Percentiles rank a stretch among this genome's conserved stretches.
phyloP scores from a whole-genome alignment of 768 basidiomycete genomes.

The Austroboletus eburneus region DNA sequence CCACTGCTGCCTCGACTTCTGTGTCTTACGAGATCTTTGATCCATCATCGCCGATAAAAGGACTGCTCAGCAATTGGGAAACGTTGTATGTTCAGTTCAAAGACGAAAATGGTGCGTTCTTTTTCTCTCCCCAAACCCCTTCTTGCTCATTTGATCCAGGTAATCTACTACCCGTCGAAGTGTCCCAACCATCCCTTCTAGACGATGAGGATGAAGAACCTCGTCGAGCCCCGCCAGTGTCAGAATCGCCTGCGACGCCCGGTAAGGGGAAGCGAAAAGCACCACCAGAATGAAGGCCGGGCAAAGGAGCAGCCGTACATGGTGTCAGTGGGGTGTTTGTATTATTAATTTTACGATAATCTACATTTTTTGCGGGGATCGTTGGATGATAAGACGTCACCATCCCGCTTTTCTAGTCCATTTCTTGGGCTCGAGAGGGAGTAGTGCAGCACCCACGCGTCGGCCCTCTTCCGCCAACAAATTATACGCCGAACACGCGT shows the following conservation, averaged over 20 bases:
- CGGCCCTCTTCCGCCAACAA: slow-evolving; percentile 90
- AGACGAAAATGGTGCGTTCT: slow-evolving; percentile 48
- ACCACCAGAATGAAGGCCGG: slow-evolving; percentile 28
- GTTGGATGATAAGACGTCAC: not conserved
- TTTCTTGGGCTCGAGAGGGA: slow-evolving; percentile 55
- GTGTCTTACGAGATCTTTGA: slow-evolving; percentile 47
- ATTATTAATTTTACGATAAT: slow-evolving; percentile 12
- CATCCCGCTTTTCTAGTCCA: slow-evolving; percentile 40
- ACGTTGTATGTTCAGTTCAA: slow-evolving; percentile 63
- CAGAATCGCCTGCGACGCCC: slow-evolving; percentile 22
- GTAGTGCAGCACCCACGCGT: slow-evolving; percentile 85
- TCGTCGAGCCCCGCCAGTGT: slow-evolving; percentile 24
- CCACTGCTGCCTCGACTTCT: slow-evolving; percentile 23
- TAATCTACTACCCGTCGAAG: slow-evolving; percentile 54
- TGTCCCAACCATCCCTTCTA: slow-evolving; percentile 51
- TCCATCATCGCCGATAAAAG: slow-evolving; percentile 42
- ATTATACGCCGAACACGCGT: slow-evolving; percentile 95
- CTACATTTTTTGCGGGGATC: slow-evolving; percentile 9
- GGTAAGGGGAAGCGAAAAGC: slow-evolving; percentile 67
- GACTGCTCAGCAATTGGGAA: slow-evolving; percentile 61
- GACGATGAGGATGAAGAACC: slow-evolving; percentile 58
- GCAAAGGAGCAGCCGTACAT: too few relatives aligned
- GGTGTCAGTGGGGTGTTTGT: not conserved
- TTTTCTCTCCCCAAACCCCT: not conserved
- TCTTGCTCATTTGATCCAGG: slow-evolving; percentile 36